Percentiles rank a stretch among this genome's conserved stretches.
phyloP scores from a whole-genome alignment of 129 eudicot genomes.

The Lonicera japonica region DNA sequence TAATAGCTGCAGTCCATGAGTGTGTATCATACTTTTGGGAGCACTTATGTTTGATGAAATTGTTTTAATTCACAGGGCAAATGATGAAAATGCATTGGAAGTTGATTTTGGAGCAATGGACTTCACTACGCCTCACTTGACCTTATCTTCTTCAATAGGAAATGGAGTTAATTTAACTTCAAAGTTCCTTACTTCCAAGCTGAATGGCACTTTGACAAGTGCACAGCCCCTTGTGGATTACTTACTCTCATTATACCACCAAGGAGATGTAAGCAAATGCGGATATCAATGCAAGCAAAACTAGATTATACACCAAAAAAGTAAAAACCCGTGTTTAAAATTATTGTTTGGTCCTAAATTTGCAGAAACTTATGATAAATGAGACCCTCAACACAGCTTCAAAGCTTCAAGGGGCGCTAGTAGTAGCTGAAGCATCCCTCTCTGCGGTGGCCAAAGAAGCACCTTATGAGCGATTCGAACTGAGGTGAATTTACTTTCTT shows the following conservation, averaged over 20 bases:
- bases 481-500: constrained; percentile 32
- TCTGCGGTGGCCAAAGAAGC: constrained; percentile 61
- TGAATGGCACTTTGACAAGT: constrained; percentile 34
- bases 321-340: background rate
- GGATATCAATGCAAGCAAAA: background rate
- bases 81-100: constrained; percentile 81
- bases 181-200: constrained; percentile 73
- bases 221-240: constrained; percentile 81
- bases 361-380: constrained; percentile 89
- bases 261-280: constrained; percentile 61
- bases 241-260: constrained; percentile 61
- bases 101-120: constrained; percentile 92
- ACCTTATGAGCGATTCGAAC: constrained; percentile 69
- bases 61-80: constrained; percentile 62
- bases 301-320: background rate
- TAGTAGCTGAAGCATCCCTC: constrained; percentile 75
- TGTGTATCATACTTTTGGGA: no score
- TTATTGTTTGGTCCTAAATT: constrained; percentile 13
- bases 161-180: constrained; percentile 63
- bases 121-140: constrained; percentile 64
- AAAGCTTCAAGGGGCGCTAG: constrained; percentile 73
- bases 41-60: no score
- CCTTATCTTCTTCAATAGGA: constrained; percentile 81
- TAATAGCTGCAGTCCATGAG: no score
- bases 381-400: constrained; percentile 75